phyloP scores from a whole-genome alignment of 441 rosid genomes.

The Mallotus japonicus region DNA sequence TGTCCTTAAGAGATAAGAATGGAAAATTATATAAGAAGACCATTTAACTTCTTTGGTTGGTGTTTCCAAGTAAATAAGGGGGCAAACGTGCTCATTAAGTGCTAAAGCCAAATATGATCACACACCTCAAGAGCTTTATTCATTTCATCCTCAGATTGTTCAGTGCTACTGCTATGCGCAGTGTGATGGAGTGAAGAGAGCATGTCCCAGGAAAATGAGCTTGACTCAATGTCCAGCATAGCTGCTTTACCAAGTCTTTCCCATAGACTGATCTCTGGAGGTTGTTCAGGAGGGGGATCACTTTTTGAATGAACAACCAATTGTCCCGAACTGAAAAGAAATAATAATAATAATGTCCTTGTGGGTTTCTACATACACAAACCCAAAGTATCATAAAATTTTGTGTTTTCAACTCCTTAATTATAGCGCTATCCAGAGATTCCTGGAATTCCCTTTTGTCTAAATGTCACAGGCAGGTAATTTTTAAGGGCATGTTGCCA shows the following conservation, averaged over 20 bases:
- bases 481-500: conserved; percentile 1
- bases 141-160: conserved; percentile 87
- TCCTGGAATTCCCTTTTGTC: background rate
- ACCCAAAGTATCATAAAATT: background rate
- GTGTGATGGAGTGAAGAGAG: conserved; percentile 96
- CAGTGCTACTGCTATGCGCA: conserved; percentile 84
- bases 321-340: conserved; percentile 58
- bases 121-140: conserved; percentile 87
- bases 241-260: conserved; percentile 91
- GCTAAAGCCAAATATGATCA: conserved; percentile 1
- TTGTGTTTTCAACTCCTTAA: background rate
- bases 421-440: background rate
- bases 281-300: conserved; percentile 47
- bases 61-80: background rate
- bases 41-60: background rate
- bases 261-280: conserved; percentile 74
- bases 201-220: conserved; percentile 78
- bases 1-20: background rate
- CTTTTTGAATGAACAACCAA: conserved; percentile 45
- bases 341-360: background rate
- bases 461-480: background rate
- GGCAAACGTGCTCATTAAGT: conserved; percentile 4
- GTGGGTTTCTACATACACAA: background rate
- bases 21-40: background rate
- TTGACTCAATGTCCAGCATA: conserved; percentile 63